Base-by-base conservation (phyloP, 2,329 filamentous ascomycete species). In the Stemphylium beticola region DNA sequence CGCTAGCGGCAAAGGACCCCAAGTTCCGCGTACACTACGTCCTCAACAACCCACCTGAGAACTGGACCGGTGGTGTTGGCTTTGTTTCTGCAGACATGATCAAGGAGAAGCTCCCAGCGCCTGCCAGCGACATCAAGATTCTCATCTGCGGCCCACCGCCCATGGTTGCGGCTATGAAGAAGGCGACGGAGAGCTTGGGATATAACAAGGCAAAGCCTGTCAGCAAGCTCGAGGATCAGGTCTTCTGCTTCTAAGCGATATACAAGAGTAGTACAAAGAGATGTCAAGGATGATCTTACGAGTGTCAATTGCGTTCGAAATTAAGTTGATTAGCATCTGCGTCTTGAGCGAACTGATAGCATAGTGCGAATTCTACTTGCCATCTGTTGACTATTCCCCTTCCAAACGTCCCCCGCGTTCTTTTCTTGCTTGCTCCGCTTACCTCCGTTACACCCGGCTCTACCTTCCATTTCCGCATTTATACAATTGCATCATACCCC, bases 81-180 rank as follows among this genome's bases (percentile, higher is more conserved):
- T 99, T 96, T 74, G 93, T 98, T 58, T 98, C 93, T 24, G 83
- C 88, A 37, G 93, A 98, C 62, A 97, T 98, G 90, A 93, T 99
- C 74, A 91, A 91, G 78, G 85, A 90, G 83, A 87, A 83, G 76
- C 85, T 98, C 49, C 92, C 95, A 53, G 87, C 90, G 73, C 87
- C 95, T 17, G 90, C 91, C 51, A 80, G 83, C 54, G 93, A 98
- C 71, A 88, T 96, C 80, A 98, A 98, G 86, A 85, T 99, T 67
- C 84, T 98, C 57, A 84, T 98, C 65, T 99, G 95, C 74, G 95
- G 95, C 50, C 95, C 95, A 54, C 95, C 95, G 53, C 95, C 95
- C 45, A 99, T 99, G 95, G 85, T 98, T 62, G 90, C 89, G 70
- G 93, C 92, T 46, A 89, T 98, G 82, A 99, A 99, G 90, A 98